Base-by-base conservation (phyloP, 208 protist genomes). In the Strigomonas galati region DNA sequence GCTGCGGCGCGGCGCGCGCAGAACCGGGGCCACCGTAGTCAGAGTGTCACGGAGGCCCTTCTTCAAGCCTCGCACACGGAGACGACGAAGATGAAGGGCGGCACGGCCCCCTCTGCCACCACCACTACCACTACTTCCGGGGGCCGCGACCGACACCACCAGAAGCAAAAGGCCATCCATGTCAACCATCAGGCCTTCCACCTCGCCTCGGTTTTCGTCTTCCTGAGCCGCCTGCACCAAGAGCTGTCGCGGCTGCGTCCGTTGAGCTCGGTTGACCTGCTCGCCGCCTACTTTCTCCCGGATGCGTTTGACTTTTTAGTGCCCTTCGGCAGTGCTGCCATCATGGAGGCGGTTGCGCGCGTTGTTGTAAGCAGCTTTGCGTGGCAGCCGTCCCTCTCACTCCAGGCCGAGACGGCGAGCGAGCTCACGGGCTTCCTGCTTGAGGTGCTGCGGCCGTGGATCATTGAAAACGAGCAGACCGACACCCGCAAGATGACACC, bases 291-390 rank as follows among this genome's bases (percentile, higher is more conserved):
- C 70, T 74, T 87, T 61, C 56, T 88, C 43, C 81, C 82, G 17
- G 56, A 71, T 1, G 74, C 68, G 3, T 61, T 67, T 48, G 65
- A 59, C 7, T 73, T 72, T 27, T 53, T 91, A 26, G 68, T 94
- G 32, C 70, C 69, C 19, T 44, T 62, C 30, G 81, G 85, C 49
- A 89, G 74, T 1, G 37, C 80, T 0, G 85, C 82, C 17, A 69
- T 80, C 31, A 72, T 89, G 21, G 85, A 94, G 65, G 88, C 83
- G 1, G 65, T 92, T 5, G 73, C 83, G 12, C 71, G 79, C 12
- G 58, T 94, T 6, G 54, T 91, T 14, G 78, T 81, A 4, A 46
- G 62, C 24, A 75, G 30, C 40, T 74, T 1, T 77, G 69, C 60
- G 63, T 69, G 14, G 30, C 57, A 28, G 51, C 32, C 48, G n/a